Evolutionary conservation across 495 filamentous ascomycete genomes (phyloP), one percentile per base, ranked within the genome.

Genomic region (Neurospora sp.): DNA sequence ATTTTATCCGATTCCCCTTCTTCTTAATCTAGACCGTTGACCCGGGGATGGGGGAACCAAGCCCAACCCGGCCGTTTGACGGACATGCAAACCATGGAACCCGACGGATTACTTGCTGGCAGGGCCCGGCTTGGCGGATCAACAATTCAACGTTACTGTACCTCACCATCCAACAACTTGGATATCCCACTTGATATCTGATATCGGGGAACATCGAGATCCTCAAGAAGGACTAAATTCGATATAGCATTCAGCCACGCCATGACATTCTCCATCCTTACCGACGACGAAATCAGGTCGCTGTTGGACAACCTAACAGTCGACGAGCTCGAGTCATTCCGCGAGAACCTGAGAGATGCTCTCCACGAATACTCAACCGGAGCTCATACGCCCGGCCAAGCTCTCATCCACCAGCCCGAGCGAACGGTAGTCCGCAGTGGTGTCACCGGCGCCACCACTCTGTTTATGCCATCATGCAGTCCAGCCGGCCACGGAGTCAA

Each of bases 401-500:
- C 77, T 37, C 68, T 88, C 4, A 84, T 86, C 39, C 91, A 92
- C 72, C 93, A 97, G 78, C 94, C 95, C 0, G 88, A 89, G 71
- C 88, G 95, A 68, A 92, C 92, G 0, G 87, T 89, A 0, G 87
- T 95, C 68, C 88, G 89, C 59, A 82, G 87, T 40, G 70, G 85
- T 4, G 85, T 82, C 27, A 91, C 93, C 84, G 91, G 93, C 44
- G 88, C 89, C 53, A 96, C 92, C 3, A 97, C 92, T 0, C 84
- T 98, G 40, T 96, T 97, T 80, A 99, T 98, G 96, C 96, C 96
- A 4, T 92, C 92, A 3, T 88, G 83, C 31, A 84, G 82, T 70
- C 76, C 83, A 0, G 68, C 76, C 1, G 84, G 86, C 20, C 81
- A 86, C 69, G 86, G 83, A 18, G 78, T 87, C 70, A 88, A 88